Evolutionary conservation across 805 yeast species (phyloP).

Genomic region (Saturnispora diversa): DNA sequence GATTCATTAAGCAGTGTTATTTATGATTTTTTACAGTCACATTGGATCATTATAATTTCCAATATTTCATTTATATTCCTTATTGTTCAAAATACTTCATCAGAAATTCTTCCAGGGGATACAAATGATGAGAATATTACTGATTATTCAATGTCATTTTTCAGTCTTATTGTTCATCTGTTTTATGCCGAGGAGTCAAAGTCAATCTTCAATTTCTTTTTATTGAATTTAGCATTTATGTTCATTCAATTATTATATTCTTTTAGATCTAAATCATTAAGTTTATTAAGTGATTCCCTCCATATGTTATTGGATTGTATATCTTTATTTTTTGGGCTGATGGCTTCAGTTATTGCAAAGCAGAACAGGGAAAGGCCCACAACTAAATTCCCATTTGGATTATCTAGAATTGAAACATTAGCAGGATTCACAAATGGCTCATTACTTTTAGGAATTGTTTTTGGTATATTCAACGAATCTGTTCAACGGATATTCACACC

Average conservation of each 20-base stretch:
- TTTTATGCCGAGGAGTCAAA: constrained; percentile 60
- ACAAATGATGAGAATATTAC: neutral
- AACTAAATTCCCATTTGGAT: constrained; percentile 69
- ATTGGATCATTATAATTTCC: constrained; percentile 10
- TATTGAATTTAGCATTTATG: constrained; percentile 89
- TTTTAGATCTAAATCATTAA: constrained; percentile 84
- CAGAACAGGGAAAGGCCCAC: constrained; percentile 23
- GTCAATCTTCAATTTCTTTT: constrained; percentile 79
- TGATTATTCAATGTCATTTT: constrained; percentile 13
- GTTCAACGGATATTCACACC: constrained; percentile 74
- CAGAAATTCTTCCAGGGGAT: no score
- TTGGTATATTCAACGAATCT: constrained; percentile 82
- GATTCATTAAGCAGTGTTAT: neutral
- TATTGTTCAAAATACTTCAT: no score
- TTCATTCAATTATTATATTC: constrained; percentile 87
- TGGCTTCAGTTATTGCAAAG: constrained; percentile 57
- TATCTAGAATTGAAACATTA: constrained; percentile 76
- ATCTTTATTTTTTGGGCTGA: constrained; percentile 78
- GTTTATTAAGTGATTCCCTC: constrained; percentile 83
- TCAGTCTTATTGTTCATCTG: constrained; percentile 27
- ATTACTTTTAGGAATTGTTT: constrained; percentile 76
- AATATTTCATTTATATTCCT: constrained; percentile 13
- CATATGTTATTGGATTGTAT: constrained; percentile 96
- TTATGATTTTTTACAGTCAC: neutral
- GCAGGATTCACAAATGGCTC: constrained; percentile 97